Percentiles rank a stretch among this genome's conserved stretches.
phyloP scores from a whole-genome alignment of 1,139 yeast species.

The Zygosaccharomyces sapae region DNA sequence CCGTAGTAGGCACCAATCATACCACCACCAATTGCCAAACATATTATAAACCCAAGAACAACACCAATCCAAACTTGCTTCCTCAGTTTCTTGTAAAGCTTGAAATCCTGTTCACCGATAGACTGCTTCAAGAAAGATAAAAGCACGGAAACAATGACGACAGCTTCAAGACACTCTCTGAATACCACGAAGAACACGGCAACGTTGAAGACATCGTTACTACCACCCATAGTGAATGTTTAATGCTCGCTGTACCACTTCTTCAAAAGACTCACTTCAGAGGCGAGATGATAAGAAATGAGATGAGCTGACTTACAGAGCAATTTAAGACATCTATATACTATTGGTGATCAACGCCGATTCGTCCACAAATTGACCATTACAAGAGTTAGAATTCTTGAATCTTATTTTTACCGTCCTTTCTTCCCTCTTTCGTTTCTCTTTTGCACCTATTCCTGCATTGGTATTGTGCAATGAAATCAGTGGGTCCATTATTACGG shows the following conservation, averaged over 20 bases:
- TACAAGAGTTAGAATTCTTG: neutral
- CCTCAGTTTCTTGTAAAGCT: constrained; percentile 42
- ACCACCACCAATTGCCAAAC: constrained; percentile 69
- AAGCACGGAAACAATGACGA: constrained; percentile 77
- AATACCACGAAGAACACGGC: constrained; percentile 79
- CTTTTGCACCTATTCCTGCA: too few species aligned
- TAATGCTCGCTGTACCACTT: constrained; percentile 22
- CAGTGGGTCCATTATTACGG: too few species aligned
- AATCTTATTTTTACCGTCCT: neutral
- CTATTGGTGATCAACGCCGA: neutral
- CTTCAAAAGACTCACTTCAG: constrained; percentile 8
- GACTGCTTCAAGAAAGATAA: constrained; percentile 73
- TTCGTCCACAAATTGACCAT: neutral
- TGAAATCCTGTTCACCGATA: constrained; percentile 35
- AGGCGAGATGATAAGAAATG: neutral
- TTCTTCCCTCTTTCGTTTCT: neutral
- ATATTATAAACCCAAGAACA: constrained; percentile 61
- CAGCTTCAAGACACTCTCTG: constrained; percentile 84
- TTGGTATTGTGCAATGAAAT: too few species aligned
- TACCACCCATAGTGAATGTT: neutral
- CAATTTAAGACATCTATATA: neutral
- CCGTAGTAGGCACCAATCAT: constrained; percentile 74
- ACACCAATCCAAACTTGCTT: constrained; percentile 88
- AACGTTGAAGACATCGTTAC: constrained; percentile 40
- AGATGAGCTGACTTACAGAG: neutral